Evolutionary conservation across 176 grass and related monocot genomes (phyloP).

Genomic region (Oryza meridionalis): DNA sequence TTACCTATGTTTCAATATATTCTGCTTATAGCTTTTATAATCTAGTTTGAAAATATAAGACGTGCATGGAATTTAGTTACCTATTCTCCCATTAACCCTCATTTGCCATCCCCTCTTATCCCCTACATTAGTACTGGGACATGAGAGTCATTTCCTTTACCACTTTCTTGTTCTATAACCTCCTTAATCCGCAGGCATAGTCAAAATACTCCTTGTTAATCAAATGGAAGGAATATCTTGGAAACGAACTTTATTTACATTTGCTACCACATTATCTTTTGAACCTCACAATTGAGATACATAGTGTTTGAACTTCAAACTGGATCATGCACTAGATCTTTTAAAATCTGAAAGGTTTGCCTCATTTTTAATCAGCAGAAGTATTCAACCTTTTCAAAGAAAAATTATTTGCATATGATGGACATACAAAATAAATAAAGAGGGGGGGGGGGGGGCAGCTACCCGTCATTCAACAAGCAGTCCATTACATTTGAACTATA

Average conservation of each 20-base stretch:
- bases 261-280: constrained; percentile 19
- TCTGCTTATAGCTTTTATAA: not conserved
- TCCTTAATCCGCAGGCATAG: not conserved
- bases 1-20: not conserved
- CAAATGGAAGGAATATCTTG: not conserved
- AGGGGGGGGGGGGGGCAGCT: not conserved
- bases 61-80: not conserved
- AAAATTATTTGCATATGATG: constrained; percentile 6
- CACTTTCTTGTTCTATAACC: not conserved
- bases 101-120: not conserved
- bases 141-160: not conserved
- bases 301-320: constrained; percentile 6
- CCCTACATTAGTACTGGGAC: not conserved
- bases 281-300: constrained; percentile 9
- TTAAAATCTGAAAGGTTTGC: constrained; percentile 25
- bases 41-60: not conserved
- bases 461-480: not conserved
- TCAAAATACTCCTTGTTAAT: not conserved
- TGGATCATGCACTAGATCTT: constrained; percentile 12
- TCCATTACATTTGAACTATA: constrained; percentile 2
- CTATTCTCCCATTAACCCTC: not conserved
- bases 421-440: not conserved
- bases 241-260: constrained; percentile 26
- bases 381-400: constrained; percentile 1
- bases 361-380: not conserved